Evolutionary conservation across 2,329 filamentous ascomycete genomes (phyloP).

Genomic region (Fusarium denticulatum): DNA sequence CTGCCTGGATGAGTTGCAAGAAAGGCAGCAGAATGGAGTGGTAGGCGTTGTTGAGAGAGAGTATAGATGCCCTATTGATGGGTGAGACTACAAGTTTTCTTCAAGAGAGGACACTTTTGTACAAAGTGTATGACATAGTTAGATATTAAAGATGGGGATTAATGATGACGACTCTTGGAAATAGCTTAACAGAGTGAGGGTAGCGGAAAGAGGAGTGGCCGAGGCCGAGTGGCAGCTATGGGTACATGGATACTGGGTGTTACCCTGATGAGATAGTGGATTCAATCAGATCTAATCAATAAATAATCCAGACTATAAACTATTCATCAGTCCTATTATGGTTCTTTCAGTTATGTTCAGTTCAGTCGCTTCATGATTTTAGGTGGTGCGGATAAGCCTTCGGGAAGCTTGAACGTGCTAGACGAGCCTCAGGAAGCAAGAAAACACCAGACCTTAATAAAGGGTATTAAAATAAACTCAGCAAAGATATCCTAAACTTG

Average conservation of each 20-base stretch:
- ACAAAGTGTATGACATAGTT: constrained; percentile 37
- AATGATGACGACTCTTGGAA: constrained; percentile 39
- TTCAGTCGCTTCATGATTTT: background rate
- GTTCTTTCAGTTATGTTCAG: background rate
- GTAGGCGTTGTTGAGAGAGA: constrained; percentile 58
- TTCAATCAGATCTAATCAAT: background rate
- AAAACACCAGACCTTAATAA: no score
- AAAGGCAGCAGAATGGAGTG: constrained; percentile 60
- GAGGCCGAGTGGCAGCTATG: background rate
- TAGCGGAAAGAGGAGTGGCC: background rate
- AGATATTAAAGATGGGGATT: constrained; percentile 38
- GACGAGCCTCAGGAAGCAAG: background rate
- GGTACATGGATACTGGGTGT: background rate
- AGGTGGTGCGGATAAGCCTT: constrained; percentile 17
- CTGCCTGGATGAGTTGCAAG: constrained; percentile 74
- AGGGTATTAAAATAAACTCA: no score
- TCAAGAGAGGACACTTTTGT: constrained; percentile 27
- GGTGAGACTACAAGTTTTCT: constrained; percentile 46
- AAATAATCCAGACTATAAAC: background rate
- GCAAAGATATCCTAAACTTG: no score
- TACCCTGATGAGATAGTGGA: background rate
- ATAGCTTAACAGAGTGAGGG: background rate
- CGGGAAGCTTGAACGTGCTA: background rate
- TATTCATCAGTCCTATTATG: background rate
- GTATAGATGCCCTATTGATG: constrained; percentile 68